Base-by-base conservation (phyloP, 2,329 filamentous ascomycete genomes). In the Pezicula rhizophila region DNA sequence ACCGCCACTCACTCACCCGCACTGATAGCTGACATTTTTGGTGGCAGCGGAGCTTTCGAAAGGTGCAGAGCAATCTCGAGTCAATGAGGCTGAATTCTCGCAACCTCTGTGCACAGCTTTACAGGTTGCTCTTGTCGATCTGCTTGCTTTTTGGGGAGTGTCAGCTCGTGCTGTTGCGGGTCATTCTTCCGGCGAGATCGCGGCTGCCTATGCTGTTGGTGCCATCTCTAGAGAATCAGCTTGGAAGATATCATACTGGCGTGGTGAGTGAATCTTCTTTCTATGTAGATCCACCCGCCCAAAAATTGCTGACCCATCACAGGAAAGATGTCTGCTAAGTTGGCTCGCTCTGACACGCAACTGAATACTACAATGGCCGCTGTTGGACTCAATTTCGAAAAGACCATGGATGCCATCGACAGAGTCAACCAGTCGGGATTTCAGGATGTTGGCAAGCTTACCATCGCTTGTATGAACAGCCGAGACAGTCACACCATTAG, bases 181-280 rank as follows among this genome's bases (percentile, higher is more conserved):
- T 2, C 72, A 75, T 54, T 74, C 70, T 1, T 66, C 62, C 35
- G 72, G 72, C 10, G 72, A 75, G 49, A 73, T 75, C 28, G 71
- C 59, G 2, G 72, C 72, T 3, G 71, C 72, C 0, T 74, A 70
- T 42, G 61, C 69, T 1, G 57, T 65, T 1, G 68, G 65, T 2
- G 57, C 58, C 1, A 41, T 71, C 1, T 59, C 55, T 12, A 50
- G 54, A 10, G 52, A 59, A 5, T 57, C 62, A 25, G 66, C 67
- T n/a, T 55, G 63, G 62, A 64, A 67, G 1, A 64, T 73, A 5
- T 75, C 76, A 2, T 79, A 77, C 56, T 50, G 56, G 48, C 44
- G 64, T 45, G 50, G 61, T 35, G 2, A n/a, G n/a, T n/a, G n/a
- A n/a, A n/a, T n/a, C n/a, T n/a, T n/a, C n/a, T n/a, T n/a, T n/a